Evolutionary conservation across 495 filamentous ascomycete genomes (phyloP).

Genomic region (Penicillium parvum): DNA sequence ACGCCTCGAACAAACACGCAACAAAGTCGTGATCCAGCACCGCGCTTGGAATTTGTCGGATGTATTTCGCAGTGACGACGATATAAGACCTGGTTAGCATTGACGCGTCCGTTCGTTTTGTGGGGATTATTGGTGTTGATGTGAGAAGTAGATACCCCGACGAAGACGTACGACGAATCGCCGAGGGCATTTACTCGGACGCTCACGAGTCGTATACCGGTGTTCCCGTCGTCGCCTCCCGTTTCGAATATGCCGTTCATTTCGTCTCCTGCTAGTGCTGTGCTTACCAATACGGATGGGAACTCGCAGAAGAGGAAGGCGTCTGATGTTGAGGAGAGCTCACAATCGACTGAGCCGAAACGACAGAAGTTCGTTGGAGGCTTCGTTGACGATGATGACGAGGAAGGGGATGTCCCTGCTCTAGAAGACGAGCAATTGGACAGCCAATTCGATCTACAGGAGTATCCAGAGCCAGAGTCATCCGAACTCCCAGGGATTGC

Average conservation of each 20-base stretch:
- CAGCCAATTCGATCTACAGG: constrained; percentile 34
- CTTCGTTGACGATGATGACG: constrained; percentile 46
- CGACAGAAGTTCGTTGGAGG: constrained; percentile 42
- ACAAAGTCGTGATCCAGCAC: constrained; percentile 62
- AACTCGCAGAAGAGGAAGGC: constrained; percentile 47
- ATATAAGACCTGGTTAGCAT: constrained; percentile 43
- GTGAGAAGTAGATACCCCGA: constrained; percentile 35
- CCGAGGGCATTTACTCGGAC: constrained; percentile 20
- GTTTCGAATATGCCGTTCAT: constrained; percentile 53
- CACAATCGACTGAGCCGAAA: constrained; percentile 35
- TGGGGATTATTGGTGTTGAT: constrained; percentile 6
- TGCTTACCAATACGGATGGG: constrained; percentile 10
- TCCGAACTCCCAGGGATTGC: not conserved
- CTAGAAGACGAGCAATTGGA: constrained; percentile 34
- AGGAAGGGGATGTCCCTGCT: constrained; percentile 34
- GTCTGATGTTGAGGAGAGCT: constrained; percentile 27
- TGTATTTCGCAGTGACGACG: constrained; percentile 61
- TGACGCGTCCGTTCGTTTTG: not conserved
- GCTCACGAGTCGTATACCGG: constrained; percentile 9
- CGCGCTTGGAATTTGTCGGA: constrained; percentile 54
- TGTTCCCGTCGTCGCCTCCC: constrained; percentile 36
- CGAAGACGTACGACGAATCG: constrained; percentile 24
- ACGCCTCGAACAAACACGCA: constrained; percentile 47
- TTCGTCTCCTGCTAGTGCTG: constrained; percentile 48
- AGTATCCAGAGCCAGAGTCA: constrained; percentile 21